Conservation (phyloP, 306 rosid genomes). For the Ormosia semicastrata region DNA sequence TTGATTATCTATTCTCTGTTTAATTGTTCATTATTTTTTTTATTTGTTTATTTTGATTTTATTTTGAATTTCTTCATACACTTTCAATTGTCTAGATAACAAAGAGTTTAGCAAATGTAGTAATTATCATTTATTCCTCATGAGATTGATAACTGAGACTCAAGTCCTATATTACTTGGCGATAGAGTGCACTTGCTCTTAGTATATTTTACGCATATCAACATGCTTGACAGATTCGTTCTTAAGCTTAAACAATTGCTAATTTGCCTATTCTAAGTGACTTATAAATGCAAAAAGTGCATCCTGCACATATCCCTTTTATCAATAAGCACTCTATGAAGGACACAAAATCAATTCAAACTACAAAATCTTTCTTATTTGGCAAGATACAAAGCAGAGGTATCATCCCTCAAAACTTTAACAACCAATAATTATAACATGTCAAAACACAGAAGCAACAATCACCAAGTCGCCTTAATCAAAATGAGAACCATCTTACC, state of each 20-base stretch:
- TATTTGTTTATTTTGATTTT: too few relatives aligned
- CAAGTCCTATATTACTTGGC: too few relatives aligned
- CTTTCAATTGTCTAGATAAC: too few relatives aligned
- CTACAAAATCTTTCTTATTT: neutral
- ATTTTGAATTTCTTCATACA: too few relatives aligned
- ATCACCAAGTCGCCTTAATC: neutral
- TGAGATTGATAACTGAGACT: too few relatives aligned
- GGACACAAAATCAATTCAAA: neutral
- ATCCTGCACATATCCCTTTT: neutral
- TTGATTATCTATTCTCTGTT: too few relatives aligned
- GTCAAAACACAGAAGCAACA: neutral
- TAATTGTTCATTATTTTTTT: too few relatives aligned
- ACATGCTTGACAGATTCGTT: neutral
- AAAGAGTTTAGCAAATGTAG: too few relatives aligned
- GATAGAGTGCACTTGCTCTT: too few relatives aligned
- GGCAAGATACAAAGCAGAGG: neutral
- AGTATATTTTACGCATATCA: too few relatives aligned
- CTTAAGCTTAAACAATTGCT: neutral
- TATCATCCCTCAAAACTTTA: neutral
- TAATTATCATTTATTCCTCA: too few relatives aligned
- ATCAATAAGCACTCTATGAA: neutral
- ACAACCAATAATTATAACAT: neutral
- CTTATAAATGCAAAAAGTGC: neutral
- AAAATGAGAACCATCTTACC: conserved; percentile 6
- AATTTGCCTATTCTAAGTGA: neutral